Base-by-base conservation (phyloP, 1,284 basidiomycete genomes). In the Anthracocystis setariae region DNA sequence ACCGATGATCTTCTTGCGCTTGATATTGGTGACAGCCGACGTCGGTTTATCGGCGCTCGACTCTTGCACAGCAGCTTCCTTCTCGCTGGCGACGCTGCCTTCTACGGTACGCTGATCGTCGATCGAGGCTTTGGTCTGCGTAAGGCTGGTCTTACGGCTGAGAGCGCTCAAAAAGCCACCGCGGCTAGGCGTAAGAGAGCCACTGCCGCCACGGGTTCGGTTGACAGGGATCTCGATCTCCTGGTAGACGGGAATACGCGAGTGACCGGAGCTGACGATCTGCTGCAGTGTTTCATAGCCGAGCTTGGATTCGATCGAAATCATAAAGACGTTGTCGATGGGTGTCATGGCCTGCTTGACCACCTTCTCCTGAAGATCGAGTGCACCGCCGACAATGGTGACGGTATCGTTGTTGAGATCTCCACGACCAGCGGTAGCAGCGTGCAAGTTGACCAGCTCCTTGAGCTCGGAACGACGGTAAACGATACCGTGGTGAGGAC, bases 341-440 rank as follows among this genome's bases (percentile, higher is more conserved):
- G 90, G 89, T 0, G 92, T 93, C 92, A 94, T 94, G 21, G 88
- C 88, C 80, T 89, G 87, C 77, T 85, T 85, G 29, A 90, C 90
- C 38, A 88, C 81, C 77, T 90, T 90, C 66, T 88, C 88, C 73
- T 90, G 89, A 23, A 91, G 82, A 74, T 91, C 90, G 38, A 92
- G 85, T 0, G 90, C 90, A 8, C 89, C 89, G 12, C 90, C 89
- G 46, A 91, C 90, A 74, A 91, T 91, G 17, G 88, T 88, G 50
- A 91, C 89, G 1, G 90, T 91, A 76, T 91, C 90, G 13, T 85
- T 86, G 74, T 89, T 89, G 27, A 91, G 85, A 79, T 91, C 89
- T 29, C 90, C 90, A 12, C 71, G 77, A 5, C 79, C 75, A 57
- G 88, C 88, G 4, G 63, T 51, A n/a, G 77, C 86, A 1, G 88